These are phyloP conservation scores for Catharanthus roseus DNA, from an alignment of 257 asterid species.

Conservation along the genomic window DNA sequence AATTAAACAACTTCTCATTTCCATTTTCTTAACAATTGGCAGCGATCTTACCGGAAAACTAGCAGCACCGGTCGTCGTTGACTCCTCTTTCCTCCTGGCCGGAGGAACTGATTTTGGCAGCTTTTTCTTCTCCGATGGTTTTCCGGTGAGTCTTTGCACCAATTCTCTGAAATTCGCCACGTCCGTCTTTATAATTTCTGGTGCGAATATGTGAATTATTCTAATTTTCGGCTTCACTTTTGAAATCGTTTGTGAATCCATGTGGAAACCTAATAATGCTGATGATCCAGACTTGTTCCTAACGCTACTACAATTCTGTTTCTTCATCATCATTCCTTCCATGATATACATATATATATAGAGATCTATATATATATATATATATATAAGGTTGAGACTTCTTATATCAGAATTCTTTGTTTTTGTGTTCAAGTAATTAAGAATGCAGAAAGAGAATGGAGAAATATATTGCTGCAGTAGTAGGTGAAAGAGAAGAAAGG, in stretches of 20 bases:
- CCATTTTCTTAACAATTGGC: conserved; percentile 31
- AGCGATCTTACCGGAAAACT: too few relatives aligned
- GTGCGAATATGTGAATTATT: conserved; percentile 88
- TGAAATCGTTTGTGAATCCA: conserved; percentile 48
- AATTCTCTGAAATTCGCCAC: conserved; percentile 65
- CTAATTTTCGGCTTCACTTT: conserved; percentile 69
- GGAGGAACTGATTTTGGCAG: too few relatives aligned
- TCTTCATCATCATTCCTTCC: conserved; percentile 40
- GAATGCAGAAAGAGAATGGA: too few relatives aligned
- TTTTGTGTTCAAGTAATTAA: too few relatives aligned
- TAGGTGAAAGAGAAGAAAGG: conserved; percentile 26
- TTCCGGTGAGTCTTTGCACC: conserved; percentile 88
- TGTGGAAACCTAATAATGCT: conserved; percentile 42
- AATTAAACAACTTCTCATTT: conserved; percentile 26
- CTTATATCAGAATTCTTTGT: background rate
- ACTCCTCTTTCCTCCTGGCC: too few relatives aligned
- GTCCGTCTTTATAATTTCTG: conserved; percentile 81
- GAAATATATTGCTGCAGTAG: conserved; percentile 19
- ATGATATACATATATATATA: conserved; percentile 25
- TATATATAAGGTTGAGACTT: background rate
- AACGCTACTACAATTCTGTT: conserved; percentile 21
- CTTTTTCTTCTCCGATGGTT: too few relatives aligned
- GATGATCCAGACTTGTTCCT: conserved; percentile 2
- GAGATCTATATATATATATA: too few relatives aligned
- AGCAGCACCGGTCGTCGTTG: too few relatives aligned